Evolutionary conservation across 2,329 filamentous ascomycete species (phyloP), one percentile per base, ranked within the genome.

Genomic region (Claviceps maximensis): DNA sequence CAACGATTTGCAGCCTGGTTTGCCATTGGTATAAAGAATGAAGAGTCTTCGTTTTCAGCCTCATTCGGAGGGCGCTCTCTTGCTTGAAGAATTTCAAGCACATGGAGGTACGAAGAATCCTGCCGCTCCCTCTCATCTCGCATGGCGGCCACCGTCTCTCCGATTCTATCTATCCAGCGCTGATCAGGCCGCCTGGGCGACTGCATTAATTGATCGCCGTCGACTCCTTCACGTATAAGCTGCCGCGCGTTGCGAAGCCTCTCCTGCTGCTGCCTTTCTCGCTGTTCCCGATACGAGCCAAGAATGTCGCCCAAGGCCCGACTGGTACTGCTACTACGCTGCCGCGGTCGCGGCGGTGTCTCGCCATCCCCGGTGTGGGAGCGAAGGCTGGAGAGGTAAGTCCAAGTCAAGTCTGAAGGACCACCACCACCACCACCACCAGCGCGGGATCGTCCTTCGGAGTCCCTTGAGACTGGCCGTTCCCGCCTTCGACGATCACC

Each of bases 401-500:
- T 54, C 55, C 57, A 58, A 12, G 59, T 49, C 25, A 58, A 27
- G 29, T 61, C 58, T 5, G 55, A 41, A 33, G 56, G 53, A 29
- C 47, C 47, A 52, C 41, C 41, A 15, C 12, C 41, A 13, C 54
- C 48, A 29, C 47, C 47, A 52, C 41, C 41, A 21, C 13, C 41
- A 23, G 53, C 48, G 51, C 53, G 57, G 56, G 58, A 53, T 47
- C 58, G 56, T 58, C 64, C 52, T 51, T 60, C 59, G 49, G 54
- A 55, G 62, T 58, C 61, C 45, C 59, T 60, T 27, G 66, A 59
- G 46, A 59, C 57, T 49, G 62, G 55, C 61, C 74, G 65, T 52
- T 78, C 76, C 44, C 74, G 69, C 19, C 75, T 72, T 25, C 76
- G 72, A 36, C 79, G 74, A 50, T 77, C 74, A 31, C 71, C 71